A percentile compares a stretch with the other conserved stretches of the same genome.
Evolutionary conservation across 2,329 filamentous ascomycete genomes (phyloP).

Genomic region (Malbranchea cinnamomea): DNA sequence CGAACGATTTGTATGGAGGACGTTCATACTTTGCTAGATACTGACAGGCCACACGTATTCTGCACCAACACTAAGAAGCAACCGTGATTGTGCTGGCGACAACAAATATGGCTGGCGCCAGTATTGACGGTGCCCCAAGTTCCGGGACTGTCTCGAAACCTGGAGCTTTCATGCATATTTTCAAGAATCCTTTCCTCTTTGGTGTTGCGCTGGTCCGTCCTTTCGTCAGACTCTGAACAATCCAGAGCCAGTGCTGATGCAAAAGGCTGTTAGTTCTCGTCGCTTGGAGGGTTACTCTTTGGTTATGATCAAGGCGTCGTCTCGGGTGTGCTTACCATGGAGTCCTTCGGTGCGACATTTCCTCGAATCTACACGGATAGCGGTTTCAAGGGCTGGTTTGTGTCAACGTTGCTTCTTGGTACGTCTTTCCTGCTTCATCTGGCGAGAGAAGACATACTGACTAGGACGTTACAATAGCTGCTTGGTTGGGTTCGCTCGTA

Average conservation of each 20-base stretch:
- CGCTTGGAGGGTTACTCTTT: slow-evolving; percentile 31
- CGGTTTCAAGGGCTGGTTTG: slow-evolving; percentile 39
- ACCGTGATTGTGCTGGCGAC: no score
- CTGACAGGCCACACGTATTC: no score
- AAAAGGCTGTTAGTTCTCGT: slow-evolving; percentile 22
- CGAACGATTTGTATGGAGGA: no score
- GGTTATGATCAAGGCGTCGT: slow-evolving; percentile 38
- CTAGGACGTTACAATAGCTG: slow-evolving; percentile 16
- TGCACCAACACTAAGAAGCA: no score
- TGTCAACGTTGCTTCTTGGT: slow-evolving; percentile 34
- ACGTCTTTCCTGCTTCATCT: slow-evolving; percentile 6
- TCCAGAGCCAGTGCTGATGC: no score
- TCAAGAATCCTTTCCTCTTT: slow-evolving; percentile 31
- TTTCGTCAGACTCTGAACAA: slow-evolving; percentile 6
- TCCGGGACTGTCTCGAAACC: no score
- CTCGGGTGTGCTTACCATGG: slow-evolving; percentile 33
- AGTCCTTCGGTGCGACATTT: slow-evolving; percentile 27
- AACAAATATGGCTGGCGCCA: no score
- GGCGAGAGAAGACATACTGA: neutral
- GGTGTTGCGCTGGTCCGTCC: slow-evolving; percentile 28
- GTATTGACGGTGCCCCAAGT: no score
- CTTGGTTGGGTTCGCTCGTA: slow-evolving; percentile 35
- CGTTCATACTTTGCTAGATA: no score
- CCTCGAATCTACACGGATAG: slow-evolving; percentile 30
- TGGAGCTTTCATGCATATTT: slow-evolving; percentile 16